Base-by-base conservation (phyloP, 2,329 filamentous ascomycete genomes). In the Diaporthe vaccinii region DNA sequence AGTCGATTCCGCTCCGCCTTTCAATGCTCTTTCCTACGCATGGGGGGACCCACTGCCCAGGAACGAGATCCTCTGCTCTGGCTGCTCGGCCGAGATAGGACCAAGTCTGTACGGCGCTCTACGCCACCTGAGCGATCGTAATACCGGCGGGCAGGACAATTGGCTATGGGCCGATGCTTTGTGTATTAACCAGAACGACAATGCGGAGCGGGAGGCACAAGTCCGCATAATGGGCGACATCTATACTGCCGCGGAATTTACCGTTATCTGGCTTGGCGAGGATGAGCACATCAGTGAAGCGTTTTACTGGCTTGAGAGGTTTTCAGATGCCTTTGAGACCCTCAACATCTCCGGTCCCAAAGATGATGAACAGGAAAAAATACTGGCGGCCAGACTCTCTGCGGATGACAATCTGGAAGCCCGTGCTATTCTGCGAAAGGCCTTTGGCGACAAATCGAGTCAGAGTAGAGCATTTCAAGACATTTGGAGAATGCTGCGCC, bases 101-200 rank as follows among this genome's bases (percentile, higher is more conserved):
- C 9, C 28, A 2, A 58, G 55, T 36, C 55, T 58, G 9, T 36
- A 58, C n/a, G 10, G 55, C n/a, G 55, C 55, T 36, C 55, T 58
- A 9, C 28, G 17, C 9, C 28, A 58, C 15, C 17, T 36, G 28
- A 36, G 28, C 1, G 14, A 17, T 44, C 41, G 0, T 17, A 44
- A 44, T 20, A 44, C 41, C 41, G 41, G 41, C 17, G 41, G 41
- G 41, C 41, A 15, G 25, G 51, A 31, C 10, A 15, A 17, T 3
- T 55, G 28, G 12, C 34, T 79, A 25, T 71, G 68, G 68, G 57
- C 57, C n/a, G 68, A 71, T 49, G 39, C 68, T 12, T 31, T 71
- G 4, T 71, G 68, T 55, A 71, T 71, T 36, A 58, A 71, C 51
- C 68, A 71, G 68, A 10, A 53, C 8, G 36, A 71, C 25, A 28